Percentiles rank a stretch among this genome's conserved stretches.
phyloP scores from a whole-genome alignment of 768 basidiomycete species.

The Tulasnella sp. region DNA sequence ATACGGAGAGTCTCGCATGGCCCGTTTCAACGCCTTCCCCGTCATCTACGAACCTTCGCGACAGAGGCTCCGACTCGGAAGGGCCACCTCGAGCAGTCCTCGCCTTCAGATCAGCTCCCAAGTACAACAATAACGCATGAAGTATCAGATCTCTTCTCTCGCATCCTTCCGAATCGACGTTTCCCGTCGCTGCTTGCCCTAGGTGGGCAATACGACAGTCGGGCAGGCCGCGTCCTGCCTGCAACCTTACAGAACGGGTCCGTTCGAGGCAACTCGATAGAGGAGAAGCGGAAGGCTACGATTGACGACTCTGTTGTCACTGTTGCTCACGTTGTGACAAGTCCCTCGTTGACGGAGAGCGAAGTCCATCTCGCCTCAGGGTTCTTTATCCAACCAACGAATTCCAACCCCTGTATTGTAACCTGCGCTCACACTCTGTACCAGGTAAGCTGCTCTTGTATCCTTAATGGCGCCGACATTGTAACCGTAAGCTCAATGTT shows the following conservation, averaged over 20 bases:
- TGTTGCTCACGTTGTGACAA: slow-evolving; percentile 48
- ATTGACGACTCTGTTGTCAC: slow-evolving; percentile 33
- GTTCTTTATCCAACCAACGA: slow-evolving; percentile 42
- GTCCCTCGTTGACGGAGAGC: slow-evolving; percentile 33
- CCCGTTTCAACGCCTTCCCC: not conserved
- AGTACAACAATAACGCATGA: not conserved
- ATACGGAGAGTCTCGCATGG: not conserved
- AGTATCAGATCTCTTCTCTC: not conserved
- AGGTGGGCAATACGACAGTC: slow-evolving; percentile 39
- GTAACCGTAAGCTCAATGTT: slow-evolving; percentile 29
- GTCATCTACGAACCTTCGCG: not conserved
- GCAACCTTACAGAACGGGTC: slow-evolving; percentile 42
- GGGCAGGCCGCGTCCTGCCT: slow-evolving; percentile 39
- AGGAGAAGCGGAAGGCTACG: slow-evolving; percentile 27
- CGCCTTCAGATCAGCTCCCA: not conserved
- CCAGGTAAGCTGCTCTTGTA: slow-evolving; percentile 38
- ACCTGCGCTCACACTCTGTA: slow-evolving; percentile 60
- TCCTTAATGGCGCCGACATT: not conserved
- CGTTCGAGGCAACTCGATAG: slow-evolving; percentile 33
- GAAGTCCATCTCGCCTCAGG: slow-evolving; percentile 50
- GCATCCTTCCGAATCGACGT: not conserved
- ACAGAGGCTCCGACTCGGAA: not conserved
- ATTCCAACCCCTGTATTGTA: slow-evolving; percentile 34
- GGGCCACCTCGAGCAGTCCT: not conserved
- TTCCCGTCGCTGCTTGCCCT: slow-evolving; percentile 29